These are phyloP conservation scores for Beauveria medogensis DNA, from an alignment of 2,329 filamentous ascomycete species.

Conservation along the genomic window DNA sequence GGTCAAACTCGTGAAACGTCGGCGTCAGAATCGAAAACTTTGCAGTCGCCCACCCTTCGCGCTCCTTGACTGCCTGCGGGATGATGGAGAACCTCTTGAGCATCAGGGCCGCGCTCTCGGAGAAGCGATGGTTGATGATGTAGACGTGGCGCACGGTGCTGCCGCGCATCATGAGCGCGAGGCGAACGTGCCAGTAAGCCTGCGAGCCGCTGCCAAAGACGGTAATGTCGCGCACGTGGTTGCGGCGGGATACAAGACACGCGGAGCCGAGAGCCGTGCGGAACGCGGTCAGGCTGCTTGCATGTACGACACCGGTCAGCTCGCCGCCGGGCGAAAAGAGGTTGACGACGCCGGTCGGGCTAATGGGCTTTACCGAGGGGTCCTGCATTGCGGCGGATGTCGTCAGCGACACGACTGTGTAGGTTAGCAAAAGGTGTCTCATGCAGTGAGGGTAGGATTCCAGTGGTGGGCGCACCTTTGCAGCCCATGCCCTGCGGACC, in stretches of 20 bases:
- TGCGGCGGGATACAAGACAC: constrained; percentile 56
- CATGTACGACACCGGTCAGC: constrained; percentile 62
- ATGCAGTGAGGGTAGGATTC: neutral
- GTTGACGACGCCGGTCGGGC: constrained; percentile 59
- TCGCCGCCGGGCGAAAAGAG: constrained; percentile 56
- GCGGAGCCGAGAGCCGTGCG: constrained; percentile 68
- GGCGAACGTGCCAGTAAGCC: constrained; percentile 88
- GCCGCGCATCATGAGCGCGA: constrained; percentile 67
- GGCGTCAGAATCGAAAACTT: constrained; percentile 65
- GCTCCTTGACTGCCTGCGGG: constrained; percentile 34
- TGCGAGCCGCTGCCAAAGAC: constrained; percentile 86
- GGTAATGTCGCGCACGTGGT: constrained; percentile 63
- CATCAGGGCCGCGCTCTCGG: constrained; percentile 44
- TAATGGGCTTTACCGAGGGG: constrained; percentile 26
- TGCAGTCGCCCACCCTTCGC: constrained; percentile 55
- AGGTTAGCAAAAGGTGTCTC: neutral
- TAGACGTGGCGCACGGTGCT: constrained; percentile 68
- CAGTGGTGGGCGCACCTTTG: constrained; percentile 42
- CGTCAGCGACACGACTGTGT: constrained; percentile 54
- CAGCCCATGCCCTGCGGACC: constrained; percentile 57
- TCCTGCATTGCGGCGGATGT: constrained; percentile 28
- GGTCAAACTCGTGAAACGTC: constrained; percentile 57
- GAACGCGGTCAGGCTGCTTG: constrained; percentile 69
- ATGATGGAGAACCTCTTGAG: constrained; percentile 41
- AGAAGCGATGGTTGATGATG: constrained; percentile 71